Percentiles rank a stretch among this genome's conserved stretches.
These are phyloP conservation scores for Aegle marmelos DNA, from an alignment of 345 rosid genomes.

Conservation along the genomic window DNA sequence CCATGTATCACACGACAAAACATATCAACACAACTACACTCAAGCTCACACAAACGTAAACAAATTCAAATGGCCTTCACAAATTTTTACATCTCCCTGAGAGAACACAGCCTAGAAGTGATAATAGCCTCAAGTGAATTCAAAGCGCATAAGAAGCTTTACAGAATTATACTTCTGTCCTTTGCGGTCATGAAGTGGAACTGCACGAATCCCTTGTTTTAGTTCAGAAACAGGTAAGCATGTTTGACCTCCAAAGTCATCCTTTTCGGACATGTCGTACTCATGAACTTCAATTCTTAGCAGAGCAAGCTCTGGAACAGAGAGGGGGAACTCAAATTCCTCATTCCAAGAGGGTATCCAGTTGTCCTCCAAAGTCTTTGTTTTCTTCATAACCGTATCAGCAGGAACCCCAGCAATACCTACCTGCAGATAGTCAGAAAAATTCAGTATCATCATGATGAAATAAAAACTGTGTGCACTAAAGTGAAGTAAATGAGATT, in stretches of 20 bases:
- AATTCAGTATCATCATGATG: background rate
- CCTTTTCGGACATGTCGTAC: constrained; percentile 82
- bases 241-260: constrained; percentile 93
- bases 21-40: background rate
- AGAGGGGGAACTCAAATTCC: constrained; percentile 76
- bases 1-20: background rate
- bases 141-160: constrained; percentile 74
- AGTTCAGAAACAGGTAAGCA: constrained; percentile 75
- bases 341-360: constrained; percentile 86
- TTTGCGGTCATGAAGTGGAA: constrained; percentile 46
- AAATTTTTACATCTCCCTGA: background rate
- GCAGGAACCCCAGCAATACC: constrained; percentile 88
- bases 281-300: constrained; percentile 86
- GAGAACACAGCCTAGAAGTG: background rate
- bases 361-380: constrained; percentile 63
- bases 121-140: constrained; percentile 37
- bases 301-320: constrained; percentile 82
- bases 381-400: constrained; percentile 70
- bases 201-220: constrained; percentile 67
- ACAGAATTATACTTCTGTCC: constrained; percentile 60
- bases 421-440: constrained; percentile 39
- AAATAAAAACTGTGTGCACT: background rate
- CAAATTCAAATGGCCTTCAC: constrained; percentile 14
- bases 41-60: background rate
- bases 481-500: background rate